Percentiles rank a stretch among this genome's conserved stretches.
phyloP scores from a whole-genome alignment of 129 eudicot genomes.

The Calendula officinalis region DNA sequence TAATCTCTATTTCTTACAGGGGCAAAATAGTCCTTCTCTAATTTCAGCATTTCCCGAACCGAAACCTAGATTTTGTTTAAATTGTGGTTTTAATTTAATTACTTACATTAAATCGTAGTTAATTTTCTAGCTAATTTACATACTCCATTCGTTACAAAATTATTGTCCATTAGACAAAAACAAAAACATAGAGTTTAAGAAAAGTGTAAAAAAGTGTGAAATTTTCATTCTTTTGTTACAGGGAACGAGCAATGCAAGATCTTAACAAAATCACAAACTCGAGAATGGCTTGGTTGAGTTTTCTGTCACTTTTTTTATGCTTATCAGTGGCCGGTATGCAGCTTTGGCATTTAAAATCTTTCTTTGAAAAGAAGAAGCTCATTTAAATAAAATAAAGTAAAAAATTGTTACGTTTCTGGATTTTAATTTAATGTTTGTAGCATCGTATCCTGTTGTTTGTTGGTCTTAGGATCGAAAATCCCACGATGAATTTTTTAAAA shows the following conservation, averaged over 20 bases:
- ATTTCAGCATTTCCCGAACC: neutral
- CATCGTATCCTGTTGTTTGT: slow-evolving; percentile 5
- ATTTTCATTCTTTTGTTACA: slow-evolving; percentile 18
- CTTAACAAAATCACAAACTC: slow-evolving; percentile 62
- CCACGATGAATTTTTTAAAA: neutral
- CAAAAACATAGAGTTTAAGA: too few relatives aligned
- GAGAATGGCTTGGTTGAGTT: slow-evolving; percentile 68
- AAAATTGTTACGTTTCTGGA: neutral
- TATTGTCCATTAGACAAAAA: too few relatives aligned
- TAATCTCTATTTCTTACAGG: neutral
- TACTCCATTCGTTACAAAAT: neutral
- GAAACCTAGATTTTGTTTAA: neutral
- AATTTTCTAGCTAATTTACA: neutral
- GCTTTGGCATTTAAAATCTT: slow-evolving; percentile 75
- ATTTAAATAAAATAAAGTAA: slow-evolving; percentile 29
- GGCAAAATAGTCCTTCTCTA: neutral
- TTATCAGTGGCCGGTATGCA: slow-evolving; percentile 69
- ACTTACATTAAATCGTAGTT: neutral
- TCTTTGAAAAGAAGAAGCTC: slow-evolving; percentile 83
- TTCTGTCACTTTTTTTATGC: slow-evolving; percentile 58
- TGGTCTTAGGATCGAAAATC: slow-evolving; percentile 17
- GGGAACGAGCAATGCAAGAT: slow-evolving; percentile 82
- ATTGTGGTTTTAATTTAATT: neutral
- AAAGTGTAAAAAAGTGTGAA: neutral
- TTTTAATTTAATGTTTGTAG: slow-evolving; percentile 19